Base-by-base conservation (phyloP, 108 stramenopile genomes). In the Craspedostauros australis region DNA sequence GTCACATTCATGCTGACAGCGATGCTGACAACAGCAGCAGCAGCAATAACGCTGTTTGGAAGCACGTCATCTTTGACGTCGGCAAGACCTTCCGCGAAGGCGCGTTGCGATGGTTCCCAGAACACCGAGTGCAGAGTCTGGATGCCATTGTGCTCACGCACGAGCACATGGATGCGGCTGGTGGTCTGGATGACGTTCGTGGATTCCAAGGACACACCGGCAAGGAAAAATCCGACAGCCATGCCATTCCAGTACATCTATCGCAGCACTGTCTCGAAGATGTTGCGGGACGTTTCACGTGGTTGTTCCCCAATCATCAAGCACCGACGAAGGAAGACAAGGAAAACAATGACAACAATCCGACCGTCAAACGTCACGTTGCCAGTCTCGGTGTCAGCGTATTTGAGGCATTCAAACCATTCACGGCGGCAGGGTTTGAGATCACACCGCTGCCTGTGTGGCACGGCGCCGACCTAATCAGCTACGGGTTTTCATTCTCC, bases 31-130 rank as follows among this genome's bases (percentile, higher is more conserved):
- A 49, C 18, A 72, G 32, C 34, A n/a, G 50, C 1, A 38, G 16
- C 31, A 36, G 14, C 19, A 20, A 20, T 32, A 46, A 44, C n/a
- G 22, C 26, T 2, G 43, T 46, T 19, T 21, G 39, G 16, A 59
- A 66, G 52, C 79, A 80, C 24, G 71, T 86, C 21, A 51, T 93
- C 11, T 86, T 93, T 57, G 91, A 93, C 52, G 84, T 72, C n/a
- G 91, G 91, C 19, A 93, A 93, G 49, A 93, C 91, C 12, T 93
- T 93, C 57, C 84, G 86, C 24, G 91, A 93, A 56, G 56, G 48
- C 50, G 57, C 86, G 21, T 29, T 88, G 24, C 53, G 91, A 60
- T 92, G 90, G 90, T 81, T 87, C 67, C 90, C 90, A 24, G 42
- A 54, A 24, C 41, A 54, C 39, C 48, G 65, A 22, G 77, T 88